Evolutionary conservation across 2,329 filamentous ascomycete species (phyloP).

Genomic region (Pezicula radicicola): DNA sequence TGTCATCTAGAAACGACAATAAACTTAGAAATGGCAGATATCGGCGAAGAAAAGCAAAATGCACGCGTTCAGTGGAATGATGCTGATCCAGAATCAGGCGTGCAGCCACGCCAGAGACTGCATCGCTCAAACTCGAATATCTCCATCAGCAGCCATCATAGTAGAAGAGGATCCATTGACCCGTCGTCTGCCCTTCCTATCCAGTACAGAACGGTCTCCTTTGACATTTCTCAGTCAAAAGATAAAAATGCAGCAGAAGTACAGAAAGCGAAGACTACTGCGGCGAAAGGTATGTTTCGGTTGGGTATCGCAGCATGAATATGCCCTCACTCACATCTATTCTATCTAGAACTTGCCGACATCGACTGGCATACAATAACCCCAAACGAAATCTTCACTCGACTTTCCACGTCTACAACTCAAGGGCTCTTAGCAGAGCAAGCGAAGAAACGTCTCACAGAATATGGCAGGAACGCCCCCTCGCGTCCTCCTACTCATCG

Average conservation of each 20-base stretch:
- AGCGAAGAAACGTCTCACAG: slow-evolving; percentile 47
- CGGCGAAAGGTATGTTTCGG: slow-evolving; percentile 38
- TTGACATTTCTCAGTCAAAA: slow-evolving; percentile 53
- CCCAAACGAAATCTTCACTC: slow-evolving; percentile 53
- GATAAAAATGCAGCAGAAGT: slow-evolving; percentile 38
- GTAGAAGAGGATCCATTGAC: slow-evolving; percentile 32
- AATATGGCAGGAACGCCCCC: slow-evolving; percentile 66
- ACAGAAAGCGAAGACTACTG: slow-evolving; percentile 38
- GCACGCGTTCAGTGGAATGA: slow-evolving; percentile 22
- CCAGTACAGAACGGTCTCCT: slow-evolving; percentile 53
- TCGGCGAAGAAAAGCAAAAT: slow-evolving; percentile 14
- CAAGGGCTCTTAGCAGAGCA: slow-evolving; percentile 60
- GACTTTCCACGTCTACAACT: slow-evolving; percentile 52
- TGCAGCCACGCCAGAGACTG: slow-evolving; percentile 13
- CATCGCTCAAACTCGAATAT: slow-evolving; percentile 24
- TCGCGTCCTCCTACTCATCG: slow-evolving; percentile 62
- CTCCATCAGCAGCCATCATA: slow-evolving; percentile 23
- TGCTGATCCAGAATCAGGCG: slow-evolving; percentile 17
- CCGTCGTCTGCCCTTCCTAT: slow-evolving; percentile 44
- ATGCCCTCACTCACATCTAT: slow-evolving; percentile 11
- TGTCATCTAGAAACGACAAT: neutral
- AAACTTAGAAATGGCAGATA: slow-evolving; percentile 17
- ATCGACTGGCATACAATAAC: slow-evolving; percentile 67
- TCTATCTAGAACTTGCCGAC: slow-evolving; percentile 49
- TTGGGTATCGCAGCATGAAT: neutral